Conservation (phyloP, 106 monocot species). For the Dendrobium chrysotoxum region DNA sequence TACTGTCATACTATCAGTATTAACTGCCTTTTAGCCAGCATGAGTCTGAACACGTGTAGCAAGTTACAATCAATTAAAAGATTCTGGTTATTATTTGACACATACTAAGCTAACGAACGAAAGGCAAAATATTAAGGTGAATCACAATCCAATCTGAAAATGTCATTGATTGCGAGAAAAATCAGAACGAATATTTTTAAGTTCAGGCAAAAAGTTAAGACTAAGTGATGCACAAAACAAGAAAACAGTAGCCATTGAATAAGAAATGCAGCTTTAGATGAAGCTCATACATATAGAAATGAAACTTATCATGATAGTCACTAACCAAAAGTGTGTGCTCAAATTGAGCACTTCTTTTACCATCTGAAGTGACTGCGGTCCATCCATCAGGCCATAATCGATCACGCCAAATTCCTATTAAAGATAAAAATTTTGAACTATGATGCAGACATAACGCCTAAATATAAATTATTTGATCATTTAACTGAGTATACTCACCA, state of each 20-base stretch:
- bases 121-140: neutral
- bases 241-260: neutral
- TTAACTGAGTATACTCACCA: constrained; percentile 28
- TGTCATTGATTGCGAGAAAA: neutral
- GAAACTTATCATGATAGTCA: neutral
- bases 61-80: neutral
- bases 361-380: constrained; percentile 94
- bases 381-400: constrained; percentile 95
- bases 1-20: neutral
- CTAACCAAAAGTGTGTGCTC: constrained; percentile 97
- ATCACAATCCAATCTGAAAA: neutral
- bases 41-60: neutral
- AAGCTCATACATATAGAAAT: neutral
- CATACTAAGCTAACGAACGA: neutral
- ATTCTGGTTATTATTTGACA: neutral
- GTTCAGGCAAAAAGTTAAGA: neutral
- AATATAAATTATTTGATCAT: neutral
- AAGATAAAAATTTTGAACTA: neutral
- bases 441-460: neutral
- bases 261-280: neutral
- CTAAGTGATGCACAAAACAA: neutral
- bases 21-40: neutral
- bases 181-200: neutral
- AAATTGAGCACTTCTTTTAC: constrained; percentile 96
- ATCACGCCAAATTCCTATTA: constrained; percentile 86